These are phyloP conservation scores for Grigorovia transvaalensis DNA, from an alignment of 805 yeast genomes.

Conservation along the genomic window DNA sequence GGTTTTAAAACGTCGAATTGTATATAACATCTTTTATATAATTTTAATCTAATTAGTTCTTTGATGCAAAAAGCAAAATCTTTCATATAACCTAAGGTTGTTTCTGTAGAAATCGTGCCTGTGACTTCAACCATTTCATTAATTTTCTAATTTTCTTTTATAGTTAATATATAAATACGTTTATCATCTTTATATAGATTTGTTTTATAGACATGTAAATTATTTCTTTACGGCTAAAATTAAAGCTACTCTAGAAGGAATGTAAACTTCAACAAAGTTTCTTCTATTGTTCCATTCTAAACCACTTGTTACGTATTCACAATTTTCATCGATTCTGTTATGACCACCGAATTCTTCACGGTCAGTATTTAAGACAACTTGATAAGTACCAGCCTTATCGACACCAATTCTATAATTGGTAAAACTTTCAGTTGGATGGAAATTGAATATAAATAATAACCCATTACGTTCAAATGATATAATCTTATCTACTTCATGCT, in stretches of 20 bases:
- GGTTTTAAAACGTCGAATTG: background rate
- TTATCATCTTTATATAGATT: too few species aligned
- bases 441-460: constrained; percentile 75
- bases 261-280: constrained; percentile 65
- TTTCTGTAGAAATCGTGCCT: too few species aligned
- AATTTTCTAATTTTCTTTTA: too few species aligned
- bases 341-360: constrained; percentile 71
- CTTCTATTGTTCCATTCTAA: constrained; percentile 71
- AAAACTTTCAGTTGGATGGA: constrained; percentile 76
- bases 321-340: constrained; percentile 46
- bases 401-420: constrained; percentile 89
- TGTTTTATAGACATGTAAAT: background rate
- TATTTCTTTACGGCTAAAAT: constrained; percentile 38
- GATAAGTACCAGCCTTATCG: constrained; percentile 65
- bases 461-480: constrained; percentile 84
- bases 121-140: background rate
- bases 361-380: constrained; percentile 68
- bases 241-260: constrained; percentile 69
- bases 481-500: constrained; percentile 82
- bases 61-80: background rate
- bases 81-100: too few species aligned
- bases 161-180: background rate
- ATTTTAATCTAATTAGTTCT: background rate
- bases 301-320: constrained; percentile 59
- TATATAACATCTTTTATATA: too few species aligned